Base-by-base conservation (phyloP, 768 basidiomycete genomes). In the Kwoniella europaea region DNA sequence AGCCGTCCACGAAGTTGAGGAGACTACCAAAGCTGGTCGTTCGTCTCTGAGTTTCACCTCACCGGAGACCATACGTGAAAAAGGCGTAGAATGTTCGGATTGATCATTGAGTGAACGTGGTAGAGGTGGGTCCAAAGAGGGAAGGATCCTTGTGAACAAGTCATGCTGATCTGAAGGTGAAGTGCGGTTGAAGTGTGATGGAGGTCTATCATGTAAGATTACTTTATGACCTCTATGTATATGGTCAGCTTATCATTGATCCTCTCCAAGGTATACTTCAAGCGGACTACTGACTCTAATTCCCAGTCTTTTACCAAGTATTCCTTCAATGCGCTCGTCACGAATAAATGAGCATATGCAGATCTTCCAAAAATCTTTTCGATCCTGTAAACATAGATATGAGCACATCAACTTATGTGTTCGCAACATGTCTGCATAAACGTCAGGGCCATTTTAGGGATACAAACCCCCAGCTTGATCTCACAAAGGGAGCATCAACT, bases 1-100 rank as follows among this genome's bases (percentile, higher is more conserved):
- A 6, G 93, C 89, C 0, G 97, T 98, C 96, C 96, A 98, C 16
- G 92, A 94, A 1, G 97, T 99, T 74, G 93, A 92, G 24, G 92
- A 93, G 29, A 99, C 90, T 18, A 98, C 74, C 1, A 98, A 85
- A 0, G 93, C 94, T 4, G 94, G 93, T 67, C 95, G 86, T 72
- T 93, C 92, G 1, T 84, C 76, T 43, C 92, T 88, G 27, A 89
- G 83, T n/a, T 78, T 78, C 4, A 91, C 89, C 76, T 86, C 44
- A 16, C 46, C 46, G 18, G 64, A 92, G 87, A 7, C 88, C 86
- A 2, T 88, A 90, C 1, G 89, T 88, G 73, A 89, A 88, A n/a
- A 88, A 88, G 2, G 81, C 82, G 72, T 86, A 82, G 18, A 85
- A 84, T 71, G 35, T 16, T 56, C 55, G 78, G 41, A 52, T 44